Evolutionary conservation across 345 rosid species (phyloP).

Genomic region (Orychophragmus violaceus): DNA sequence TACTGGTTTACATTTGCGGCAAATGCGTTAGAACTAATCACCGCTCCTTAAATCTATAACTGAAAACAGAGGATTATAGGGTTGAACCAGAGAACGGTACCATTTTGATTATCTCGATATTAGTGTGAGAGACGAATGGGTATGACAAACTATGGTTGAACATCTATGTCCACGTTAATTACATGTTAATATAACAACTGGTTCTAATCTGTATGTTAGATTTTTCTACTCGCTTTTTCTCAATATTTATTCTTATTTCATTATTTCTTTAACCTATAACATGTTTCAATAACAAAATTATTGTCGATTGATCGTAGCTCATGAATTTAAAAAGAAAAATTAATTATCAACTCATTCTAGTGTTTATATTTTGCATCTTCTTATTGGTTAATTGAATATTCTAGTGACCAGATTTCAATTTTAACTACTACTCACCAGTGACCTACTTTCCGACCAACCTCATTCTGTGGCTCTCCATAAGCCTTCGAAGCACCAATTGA

Average conservation of each 20-base stretch:
- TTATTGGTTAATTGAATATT: not conserved
- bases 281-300: too few species aligned
- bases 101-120: too few species aligned
- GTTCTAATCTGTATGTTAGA: not conserved
- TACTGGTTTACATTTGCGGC: too few species aligned
- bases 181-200: not conserved
- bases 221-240: not conserved
- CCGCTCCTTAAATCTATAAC: too few species aligned
- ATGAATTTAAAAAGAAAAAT: not conserved
- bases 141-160: too few species aligned
- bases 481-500: not conserved
- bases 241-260: not conserved
- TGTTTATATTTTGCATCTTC: not conserved
- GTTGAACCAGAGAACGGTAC: too few species aligned
- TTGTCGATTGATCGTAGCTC: not conserved
- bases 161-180: not conserved
- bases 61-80: too few species aligned
- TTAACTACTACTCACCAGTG: slow-evolving; percentile 15
- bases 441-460: slow-evolving; percentile 29
- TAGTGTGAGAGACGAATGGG: too few species aligned
- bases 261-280: not conserved
- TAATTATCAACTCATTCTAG: not conserved
- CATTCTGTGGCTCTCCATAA: slow-evolving; percentile 5
- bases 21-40: too few species aligned
- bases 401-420: not conserved